These are phyloP conservation scores for Aspergillus latus DNA, from an alignment of 2,329 filamentous ascomycete genomes.

Conservation along the genomic window DNA sequence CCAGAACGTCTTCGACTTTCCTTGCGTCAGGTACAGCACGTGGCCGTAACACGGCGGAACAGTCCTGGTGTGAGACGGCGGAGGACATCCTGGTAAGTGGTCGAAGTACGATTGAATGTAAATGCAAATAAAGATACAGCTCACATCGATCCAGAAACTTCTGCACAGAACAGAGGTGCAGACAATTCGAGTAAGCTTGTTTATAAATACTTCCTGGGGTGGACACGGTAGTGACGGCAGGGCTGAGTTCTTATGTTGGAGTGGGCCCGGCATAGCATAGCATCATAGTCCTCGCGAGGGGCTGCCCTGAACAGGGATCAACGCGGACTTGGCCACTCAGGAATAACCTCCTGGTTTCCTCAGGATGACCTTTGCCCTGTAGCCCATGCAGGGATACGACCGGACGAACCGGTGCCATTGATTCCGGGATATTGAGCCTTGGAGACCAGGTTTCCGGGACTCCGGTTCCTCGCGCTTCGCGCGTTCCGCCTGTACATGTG, in stretches of 20 bases:
- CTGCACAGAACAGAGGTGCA: neutral
- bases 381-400: neutral
- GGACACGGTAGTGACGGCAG: conserved; percentile 1
- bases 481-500: neutral
- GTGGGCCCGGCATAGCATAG: conserved; percentile 2
- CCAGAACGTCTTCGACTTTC: conserved; percentile 28
- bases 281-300: conserved; percentile 2
- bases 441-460: neutral
- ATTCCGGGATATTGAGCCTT: neutral
- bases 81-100: conserved; percentile 30
- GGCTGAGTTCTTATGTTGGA: neutral
- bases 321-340: neutral
- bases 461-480: neutral
- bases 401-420: neutral
- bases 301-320: conserved; percentile 7
- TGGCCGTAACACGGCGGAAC: conserved; percentile 32
- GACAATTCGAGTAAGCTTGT: conserved; percentile 1
- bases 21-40: conserved; percentile 33
- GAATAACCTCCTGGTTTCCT: neutral
- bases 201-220: conserved; percentile 8
- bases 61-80: conserved; percentile 27
- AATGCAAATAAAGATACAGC: conserved; percentile 1
- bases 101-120: conserved; percentile 5
- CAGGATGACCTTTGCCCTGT: neutral
- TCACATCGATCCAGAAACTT: conserved; percentile 9